These are phyloP conservation scores for Collybia sp. DNA, from an alignment of 768 basidiomycete species.

Conservation along the genomic window DNA sequence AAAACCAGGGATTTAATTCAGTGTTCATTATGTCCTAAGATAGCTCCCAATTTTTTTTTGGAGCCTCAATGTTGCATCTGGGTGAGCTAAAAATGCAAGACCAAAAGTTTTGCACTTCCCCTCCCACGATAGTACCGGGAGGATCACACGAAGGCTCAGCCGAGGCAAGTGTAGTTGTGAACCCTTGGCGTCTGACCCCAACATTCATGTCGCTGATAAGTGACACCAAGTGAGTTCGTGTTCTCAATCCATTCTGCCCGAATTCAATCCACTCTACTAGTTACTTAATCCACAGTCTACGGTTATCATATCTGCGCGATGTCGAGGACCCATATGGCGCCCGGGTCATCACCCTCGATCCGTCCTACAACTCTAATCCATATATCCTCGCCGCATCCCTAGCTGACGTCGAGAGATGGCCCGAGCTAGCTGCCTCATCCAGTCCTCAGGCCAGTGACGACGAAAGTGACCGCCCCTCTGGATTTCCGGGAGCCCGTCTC, in stretches of 20 bases:
- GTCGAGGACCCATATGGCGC: slow-evolving; percentile 84
- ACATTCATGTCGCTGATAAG: slow-evolving; percentile 66
- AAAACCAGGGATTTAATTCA: too few species aligned
- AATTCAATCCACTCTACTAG: slow-evolving; percentile 19
- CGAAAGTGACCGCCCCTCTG: slow-evolving; percentile 47
- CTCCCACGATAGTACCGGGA: too few species aligned
- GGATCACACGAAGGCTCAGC: too few species aligned
- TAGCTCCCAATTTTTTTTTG: too few species aligned
- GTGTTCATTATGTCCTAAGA: too few species aligned
- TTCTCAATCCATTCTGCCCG: neutral
- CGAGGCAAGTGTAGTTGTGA: too few species aligned
- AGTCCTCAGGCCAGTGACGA: slow-evolving; percentile 74
- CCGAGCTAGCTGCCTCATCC: slow-evolving; percentile 69
- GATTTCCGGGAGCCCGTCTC: slow-evolving; percentile 50
- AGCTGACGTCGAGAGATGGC: slow-evolving; percentile 78
- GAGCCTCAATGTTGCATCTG: too few species aligned
- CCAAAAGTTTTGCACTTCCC: too few species aligned
- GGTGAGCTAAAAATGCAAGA: too few species aligned
- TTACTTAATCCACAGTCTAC: slow-evolving; percentile 78
- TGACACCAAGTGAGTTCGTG: slow-evolving; percentile 48
- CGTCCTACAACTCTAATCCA: slow-evolving; percentile 73
- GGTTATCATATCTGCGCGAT: slow-evolving; percentile 83
- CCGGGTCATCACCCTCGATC: slow-evolving; percentile 76
- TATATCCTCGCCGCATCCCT: slow-evolving; percentile 79
- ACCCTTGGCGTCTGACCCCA: too few species aligned